Conservation (phyloP, 2,329 filamentous ascomycete species). For the Aspergillus ibericus region DNA sequence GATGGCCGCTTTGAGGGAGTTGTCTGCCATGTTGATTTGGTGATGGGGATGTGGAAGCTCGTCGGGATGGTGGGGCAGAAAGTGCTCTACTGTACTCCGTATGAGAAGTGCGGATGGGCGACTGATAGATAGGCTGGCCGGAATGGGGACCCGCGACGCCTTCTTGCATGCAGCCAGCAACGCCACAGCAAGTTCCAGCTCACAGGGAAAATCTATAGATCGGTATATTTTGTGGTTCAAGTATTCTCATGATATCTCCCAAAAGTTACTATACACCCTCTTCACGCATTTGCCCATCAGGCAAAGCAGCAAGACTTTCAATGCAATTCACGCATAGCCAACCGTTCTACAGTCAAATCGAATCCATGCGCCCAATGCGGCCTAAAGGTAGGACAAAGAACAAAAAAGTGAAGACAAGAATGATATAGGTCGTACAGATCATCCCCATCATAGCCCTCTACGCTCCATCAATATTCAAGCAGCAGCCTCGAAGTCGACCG, state of each 20-base stretch:
- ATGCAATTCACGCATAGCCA: conserved; percentile 29
- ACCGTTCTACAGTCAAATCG: conserved; percentile 29
- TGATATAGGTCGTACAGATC: conserved; percentile 25
- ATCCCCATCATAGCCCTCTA: conserved; percentile 16
- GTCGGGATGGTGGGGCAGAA: not conserved
- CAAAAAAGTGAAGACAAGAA: conserved; percentile 19
- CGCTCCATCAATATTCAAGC: conserved; percentile 22
- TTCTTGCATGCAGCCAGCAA: not conserved
- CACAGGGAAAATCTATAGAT: not conserved
- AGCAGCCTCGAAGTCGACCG: conserved; percentile 63
- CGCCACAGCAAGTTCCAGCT: not conserved
- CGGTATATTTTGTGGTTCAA: not conserved
- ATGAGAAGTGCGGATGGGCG: not conserved
- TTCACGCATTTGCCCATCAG: conserved; percentile 5
- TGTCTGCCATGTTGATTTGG: conserved; percentile 28
- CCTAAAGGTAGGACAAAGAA: conserved; percentile 35
- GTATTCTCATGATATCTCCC: not conserved
- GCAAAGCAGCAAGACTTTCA: conserved; percentile 30
- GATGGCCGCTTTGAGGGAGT: conserved; percentile 68
- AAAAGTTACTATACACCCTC: conserved; percentile 22
- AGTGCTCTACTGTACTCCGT: too few species aligned
- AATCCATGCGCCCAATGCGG: conserved; percentile 42
- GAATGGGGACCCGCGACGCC: not conserved
- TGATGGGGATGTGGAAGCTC: not conserved
- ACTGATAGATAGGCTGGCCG: not conserved